A percentile compares a stretch with the other conserved stretches of the same genome.
These are phyloP conservation scores for Fusarium marasasianum DNA, from an alignment of 2,329 filamentous ascomycete genomes.

Conservation along the genomic window DNA sequence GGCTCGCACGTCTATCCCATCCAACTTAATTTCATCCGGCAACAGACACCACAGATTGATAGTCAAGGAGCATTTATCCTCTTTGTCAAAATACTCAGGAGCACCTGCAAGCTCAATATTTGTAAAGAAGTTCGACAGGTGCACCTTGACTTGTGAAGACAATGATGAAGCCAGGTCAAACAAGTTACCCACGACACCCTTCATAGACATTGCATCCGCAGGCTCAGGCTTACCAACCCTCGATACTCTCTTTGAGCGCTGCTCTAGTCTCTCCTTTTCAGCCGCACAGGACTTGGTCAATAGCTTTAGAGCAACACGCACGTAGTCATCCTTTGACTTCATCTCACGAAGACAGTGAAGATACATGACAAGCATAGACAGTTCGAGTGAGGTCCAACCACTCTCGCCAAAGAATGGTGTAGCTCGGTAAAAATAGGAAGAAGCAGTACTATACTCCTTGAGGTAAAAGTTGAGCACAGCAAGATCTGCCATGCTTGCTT, in stretches of 20 bases:
- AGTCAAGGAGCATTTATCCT: conserved; percentile 78
- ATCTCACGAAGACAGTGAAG: conserved; percentile 82
- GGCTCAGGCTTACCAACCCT: conserved; percentile 22
- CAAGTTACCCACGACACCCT: conserved; percentile 59
- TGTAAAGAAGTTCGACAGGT: conserved; percentile 78
- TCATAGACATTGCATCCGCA: conserved; percentile 52
- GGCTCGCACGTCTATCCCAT: conserved; percentile 72
- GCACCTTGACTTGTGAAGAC: conserved; percentile 69
- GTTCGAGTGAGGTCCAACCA: conserved; percentile 82
- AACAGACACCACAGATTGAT: conserved; percentile 77
- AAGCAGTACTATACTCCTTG: conserved; percentile 77
- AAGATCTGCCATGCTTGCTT: conserved; percentile 83
- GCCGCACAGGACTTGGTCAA: conserved; percentile 71
- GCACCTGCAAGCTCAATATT: conserved; percentile 73
- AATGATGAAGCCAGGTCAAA: conserved; percentile 56
- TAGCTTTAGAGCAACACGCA: conserved; percentile 78
- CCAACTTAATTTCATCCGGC: conserved; percentile 73
- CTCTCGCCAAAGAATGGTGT: conserved; percentile 81
- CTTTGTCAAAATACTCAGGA: conserved; percentile 73
- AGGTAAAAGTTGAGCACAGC: conserved; percentile 84
- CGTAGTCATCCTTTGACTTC: conserved; percentile 80
- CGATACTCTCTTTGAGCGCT: conserved; percentile 44
- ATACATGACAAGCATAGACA: conserved; percentile 87
- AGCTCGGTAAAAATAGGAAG: conserved; percentile 80
- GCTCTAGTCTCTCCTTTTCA: conserved; percentile 59